Base-by-base conservation (phyloP, 306 rosid species). In the Pyrus pyrifolia region DNA sequence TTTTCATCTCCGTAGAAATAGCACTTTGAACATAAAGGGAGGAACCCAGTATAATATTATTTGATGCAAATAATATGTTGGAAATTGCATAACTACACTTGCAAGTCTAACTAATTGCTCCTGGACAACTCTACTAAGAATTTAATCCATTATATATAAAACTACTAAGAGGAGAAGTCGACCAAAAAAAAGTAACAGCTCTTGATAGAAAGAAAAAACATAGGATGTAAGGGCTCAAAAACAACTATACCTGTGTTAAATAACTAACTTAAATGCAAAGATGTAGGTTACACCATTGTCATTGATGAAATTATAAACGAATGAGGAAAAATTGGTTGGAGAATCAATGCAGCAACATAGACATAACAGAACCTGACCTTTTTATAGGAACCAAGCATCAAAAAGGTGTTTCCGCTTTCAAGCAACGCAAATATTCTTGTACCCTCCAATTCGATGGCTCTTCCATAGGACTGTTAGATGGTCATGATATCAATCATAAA, bases 371-470 rank as follows among this genome's bases (percentile, higher is more conserved):
- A 73, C 58, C 71, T 70, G 81, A 93, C 98, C 91, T 89, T 86
- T 84, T 78, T 86, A 83, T 78, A 93, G 35, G 89, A 83, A 75
- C 90, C 92, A 71, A 93, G 98, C 80, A 83, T 83, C 84, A 90
- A 73, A 76, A 79, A 83, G 64, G 91, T 89, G 80, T 91, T 91
- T 78, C 96, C 98, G 74, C 98, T 91, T 84, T 93, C 97, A 70
- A 93, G 81, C 88, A 87, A 81, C 63, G 94, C 86, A 79, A 93
- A 89, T 79, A 90, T 80, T 81, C 76, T 82, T 7, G 80, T 80
- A 30, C 82, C 70, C 70, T 93, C 96, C 87, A 93, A 85, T 75
- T 93, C 98, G 1, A 90, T 79, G 81, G 96, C 93, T 77, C 96
- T 94, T 73, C 90, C 96, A 80, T 88, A 93, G 55, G 98, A 93